Conservation (phyloP, 441 rosid species). For the Corymbia citriodora region DNA sequence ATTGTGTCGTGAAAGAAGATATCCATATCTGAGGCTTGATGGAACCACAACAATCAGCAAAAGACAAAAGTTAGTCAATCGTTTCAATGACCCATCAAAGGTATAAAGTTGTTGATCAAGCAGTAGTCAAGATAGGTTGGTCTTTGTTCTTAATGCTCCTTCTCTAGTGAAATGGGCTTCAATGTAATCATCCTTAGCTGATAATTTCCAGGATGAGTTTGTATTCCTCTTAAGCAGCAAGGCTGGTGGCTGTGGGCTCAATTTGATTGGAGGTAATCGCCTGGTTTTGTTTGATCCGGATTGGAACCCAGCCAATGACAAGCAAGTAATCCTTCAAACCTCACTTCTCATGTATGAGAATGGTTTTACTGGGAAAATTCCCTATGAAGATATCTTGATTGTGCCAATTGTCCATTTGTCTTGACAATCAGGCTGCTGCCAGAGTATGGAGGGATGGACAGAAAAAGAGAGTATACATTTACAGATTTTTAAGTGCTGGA, state of each 20-base stretch:
- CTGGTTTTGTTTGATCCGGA: constrained; percentile 97
- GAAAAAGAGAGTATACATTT: constrained; percentile 94
- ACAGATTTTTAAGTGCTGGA: constrained; percentile 94
- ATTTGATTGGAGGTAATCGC: constrained; percentile 93
- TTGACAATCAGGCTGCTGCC: constrained; percentile 80
- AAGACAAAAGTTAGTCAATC: constrained; percentile 93
- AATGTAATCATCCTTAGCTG: constrained; percentile 6
- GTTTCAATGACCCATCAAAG: constrained; percentile 81
- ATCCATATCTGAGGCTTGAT: constrained; percentile 90
- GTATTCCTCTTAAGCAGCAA: constrained; percentile 97
- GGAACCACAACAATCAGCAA: constrained; percentile 95
- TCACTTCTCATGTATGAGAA: neutral
- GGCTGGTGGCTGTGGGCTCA: constrained; percentile 99
- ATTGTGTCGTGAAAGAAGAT: constrained; percentile 96
- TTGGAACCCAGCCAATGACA: constrained; percentile 99
- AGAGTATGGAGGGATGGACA: constrained; percentile 99
- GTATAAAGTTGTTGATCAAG: constrained; percentile 22
- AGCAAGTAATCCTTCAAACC: constrained; percentile 57
- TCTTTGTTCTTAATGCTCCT: neutral
- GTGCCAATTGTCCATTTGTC: constrained; percentile 5
- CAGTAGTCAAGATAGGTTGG: neutral
- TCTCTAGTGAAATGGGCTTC: constrained; percentile 1
- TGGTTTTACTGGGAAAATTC: constrained; percentile 1
- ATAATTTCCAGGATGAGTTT: constrained; percentile 79
- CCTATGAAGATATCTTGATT: constrained; percentile 7